phyloP scores from a whole-genome alignment of 2,329 filamentous ascomycete genomes.

The Beauveria sp. region DNA sequence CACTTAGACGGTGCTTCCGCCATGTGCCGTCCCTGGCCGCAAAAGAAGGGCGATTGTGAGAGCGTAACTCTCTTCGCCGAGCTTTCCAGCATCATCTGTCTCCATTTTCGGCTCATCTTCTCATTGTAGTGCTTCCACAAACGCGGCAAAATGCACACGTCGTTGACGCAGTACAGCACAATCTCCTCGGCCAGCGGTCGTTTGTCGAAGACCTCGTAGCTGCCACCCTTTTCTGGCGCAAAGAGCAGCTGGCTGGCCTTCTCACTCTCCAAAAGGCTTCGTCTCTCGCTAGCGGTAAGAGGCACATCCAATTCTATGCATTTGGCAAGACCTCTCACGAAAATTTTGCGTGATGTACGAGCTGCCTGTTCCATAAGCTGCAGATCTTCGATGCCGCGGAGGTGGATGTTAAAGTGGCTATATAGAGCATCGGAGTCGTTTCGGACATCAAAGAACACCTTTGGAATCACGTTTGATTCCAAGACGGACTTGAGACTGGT shows the following conservation, averaged over 20 bases:
- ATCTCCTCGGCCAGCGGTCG: slow-evolving; percentile 36
- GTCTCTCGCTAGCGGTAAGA: slow-evolving; percentile 11
- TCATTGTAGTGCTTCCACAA: slow-evolving; percentile 23
- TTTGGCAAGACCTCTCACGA: slow-evolving; percentile 19
- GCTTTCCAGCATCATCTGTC: slow-evolving; percentile 18
- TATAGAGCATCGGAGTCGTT: slow-evolving; percentile 51
- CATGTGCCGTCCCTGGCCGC: slow-evolving; percentile 22
- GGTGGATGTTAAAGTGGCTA: slow-evolving; percentile 31
- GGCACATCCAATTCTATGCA: slow-evolving; percentile 24
- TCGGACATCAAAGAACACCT: slow-evolving; percentile 52
- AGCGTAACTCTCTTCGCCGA: slow-evolving; percentile 21
- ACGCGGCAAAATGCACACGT: slow-evolving; percentile 34
- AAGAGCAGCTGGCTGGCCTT: slow-evolving; percentile 31
- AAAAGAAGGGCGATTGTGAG: slow-evolving; percentile 22
- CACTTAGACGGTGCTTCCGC: too few species aligned
- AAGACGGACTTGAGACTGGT: background rate
- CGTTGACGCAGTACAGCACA: slow-evolving; percentile 36
- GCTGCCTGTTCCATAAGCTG: slow-evolving; percentile 48
- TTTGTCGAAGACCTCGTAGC: slow-evolving; percentile 38
- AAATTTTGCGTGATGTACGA: slow-evolving; percentile 10
- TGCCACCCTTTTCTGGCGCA: slow-evolving; percentile 30
- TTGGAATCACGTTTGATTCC: slow-evolving; percentile 22
- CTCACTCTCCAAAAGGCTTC: slow-evolving; percentile 27
- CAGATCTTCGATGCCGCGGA: slow-evolving; percentile 41
- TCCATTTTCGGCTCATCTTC: slow-evolving; percentile 15